phyloP scores from a whole-genome alignment of 1,139 yeast species.

The Candida tropicalis region DNA sequence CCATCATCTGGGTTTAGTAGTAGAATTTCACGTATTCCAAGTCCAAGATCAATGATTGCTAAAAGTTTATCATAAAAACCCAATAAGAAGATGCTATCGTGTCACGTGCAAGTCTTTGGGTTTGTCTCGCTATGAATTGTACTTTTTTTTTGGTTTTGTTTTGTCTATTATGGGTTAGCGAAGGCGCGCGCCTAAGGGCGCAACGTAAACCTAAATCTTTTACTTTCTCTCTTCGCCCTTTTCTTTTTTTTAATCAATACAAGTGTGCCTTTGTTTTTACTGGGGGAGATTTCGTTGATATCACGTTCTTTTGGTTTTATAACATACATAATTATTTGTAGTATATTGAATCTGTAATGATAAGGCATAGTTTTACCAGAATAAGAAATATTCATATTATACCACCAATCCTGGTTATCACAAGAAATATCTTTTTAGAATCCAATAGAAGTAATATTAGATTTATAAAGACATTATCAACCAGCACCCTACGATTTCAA shows the following conservation, averaged over 20 bases:
- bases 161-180: too few relatives aligned
- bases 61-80: conserved; percentile 1
- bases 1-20: background rate
- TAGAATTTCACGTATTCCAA: conserved; percentile 5
- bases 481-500: background rate
- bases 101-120: background rate
- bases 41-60: conserved; percentile 5
- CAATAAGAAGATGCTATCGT: too few relatives aligned
- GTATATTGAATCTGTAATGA: conserved; percentile 2
- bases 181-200: conserved; percentile 4
- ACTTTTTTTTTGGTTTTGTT: background rate
- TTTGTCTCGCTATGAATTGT: conserved; percentile 4
- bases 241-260: background rate
- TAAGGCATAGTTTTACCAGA: conserved; percentile 5
- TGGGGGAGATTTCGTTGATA: too few relatives aligned
- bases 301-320: background rate
- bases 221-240: background rate
- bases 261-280: background rate
- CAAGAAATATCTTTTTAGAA: background rate
- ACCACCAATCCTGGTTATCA: background rate
- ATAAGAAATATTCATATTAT: conserved; percentile 1
- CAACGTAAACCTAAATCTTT: conserved; percentile 1
- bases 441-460: background rate
- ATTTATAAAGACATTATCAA: background rate
- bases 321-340: too few relatives aligned